Evolutionary conservation across 2,329 filamentous ascomycete genomes (phyloP), one percentile per base, ranked within the genome.

Genomic region (Calonectria pseudoreteaudii): DNA sequence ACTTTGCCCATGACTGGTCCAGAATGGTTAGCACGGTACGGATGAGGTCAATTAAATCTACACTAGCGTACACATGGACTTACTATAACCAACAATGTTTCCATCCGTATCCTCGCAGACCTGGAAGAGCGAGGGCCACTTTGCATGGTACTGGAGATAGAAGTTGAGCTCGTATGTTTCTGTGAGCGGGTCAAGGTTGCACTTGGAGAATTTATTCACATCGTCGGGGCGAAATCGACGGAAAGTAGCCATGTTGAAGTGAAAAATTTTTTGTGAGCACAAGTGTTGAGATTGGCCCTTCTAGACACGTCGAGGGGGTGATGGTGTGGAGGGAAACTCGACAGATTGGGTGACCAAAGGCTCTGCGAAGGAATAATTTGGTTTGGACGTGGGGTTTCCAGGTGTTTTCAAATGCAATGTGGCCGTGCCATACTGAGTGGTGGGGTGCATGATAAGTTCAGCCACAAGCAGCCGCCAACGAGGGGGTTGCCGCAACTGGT

Each of bases 81-180:
- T 90, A 98, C 96, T 97, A 86, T 99, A 99, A 70, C 94, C 97
- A 77, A 98, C 94, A 71, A 98, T 96, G 76, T 95, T 93, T n/a
- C 95, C 95, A 76, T 93, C 90, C 70, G 91, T 90, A 77, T 96
- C 95, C 83, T 98, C 95, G 73, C 97, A 95, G 20, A 98, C 94
- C 82, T 95, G 95, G 87, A 98, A 98, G 53, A 98, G 91, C 31
- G 95, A 93, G 1, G 97, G 97, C 97, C 97, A 99, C 88, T 94
- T 95, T 68, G 95, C 95, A 77, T 98, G 92, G 86, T 99, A 99
- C 81, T 97, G 94, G 73, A 98, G 91, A 87, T 99, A 99, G 88
- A 98, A 99, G 75, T 92, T 91, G 77, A 98, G 91, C 84, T 98
- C 95, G 87, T 98, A 99, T 71, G 97, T 98, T 87, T 99, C 97